A percentile compares a stretch with the other conserved stretches of the same genome.
These are phyloP conservation scores for Rhododendron henanense DNA, from an alignment of 148 eudicot species.

Conservation along the genomic window DNA sequence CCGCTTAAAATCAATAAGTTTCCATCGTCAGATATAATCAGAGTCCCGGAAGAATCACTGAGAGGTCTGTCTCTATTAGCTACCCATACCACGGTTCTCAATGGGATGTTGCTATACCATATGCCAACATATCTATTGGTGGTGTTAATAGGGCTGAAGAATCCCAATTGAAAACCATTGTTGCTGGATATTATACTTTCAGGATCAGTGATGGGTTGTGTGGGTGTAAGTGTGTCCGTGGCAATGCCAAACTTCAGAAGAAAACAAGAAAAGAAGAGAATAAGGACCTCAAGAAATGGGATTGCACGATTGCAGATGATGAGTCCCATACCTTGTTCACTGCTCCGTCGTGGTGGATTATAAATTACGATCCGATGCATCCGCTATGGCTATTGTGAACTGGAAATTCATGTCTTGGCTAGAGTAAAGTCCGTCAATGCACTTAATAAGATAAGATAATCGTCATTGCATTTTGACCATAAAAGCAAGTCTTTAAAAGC, in stretches of 20 bases:
- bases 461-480: too few species aligned
- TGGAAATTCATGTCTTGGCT: too few species aligned
- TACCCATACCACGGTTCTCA: too few species aligned
- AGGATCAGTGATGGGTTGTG: conserved; percentile 23
- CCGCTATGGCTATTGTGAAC: too few species aligned
- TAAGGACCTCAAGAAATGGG: background rate
- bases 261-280: conserved; percentile 4
- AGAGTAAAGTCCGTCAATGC: too few species aligned
- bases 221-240: conserved; percentile 14
- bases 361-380: background rate
- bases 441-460: too few species aligned
- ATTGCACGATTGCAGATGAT: background rate
- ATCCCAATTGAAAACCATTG: conserved; percentile 32
- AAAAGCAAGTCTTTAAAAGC: too few species aligned
- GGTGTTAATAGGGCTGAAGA: conserved; percentile 34
- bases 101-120: conserved; percentile 33
- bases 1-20: too few species aligned
- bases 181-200: conserved; percentile 27
- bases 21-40: too few species aligned
- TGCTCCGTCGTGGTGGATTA: background rate
- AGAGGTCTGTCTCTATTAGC: too few species aligned
- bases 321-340: background rate
- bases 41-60: too few species aligned
- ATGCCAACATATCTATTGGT: conserved; percentile 40
- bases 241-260: conserved; percentile 4